Base-by-base conservation (phyloP, 2,329 filamentous ascomycete species). In the Aspergillus alliaceus region DNA sequence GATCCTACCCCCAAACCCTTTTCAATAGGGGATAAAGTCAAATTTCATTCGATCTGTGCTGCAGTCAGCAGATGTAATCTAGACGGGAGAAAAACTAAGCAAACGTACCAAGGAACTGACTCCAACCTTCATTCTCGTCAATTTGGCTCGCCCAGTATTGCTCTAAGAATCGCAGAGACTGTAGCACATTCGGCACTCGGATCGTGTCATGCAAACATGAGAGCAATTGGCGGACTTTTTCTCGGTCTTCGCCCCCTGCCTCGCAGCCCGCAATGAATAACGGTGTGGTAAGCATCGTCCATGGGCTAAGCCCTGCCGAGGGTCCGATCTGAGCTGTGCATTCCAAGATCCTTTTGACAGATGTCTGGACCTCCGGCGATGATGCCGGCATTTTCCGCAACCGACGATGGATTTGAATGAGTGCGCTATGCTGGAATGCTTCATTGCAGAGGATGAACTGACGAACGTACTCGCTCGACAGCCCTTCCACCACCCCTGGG, bases 191-290 rank as follows among this genome's bases (percentile, higher is more conserved):
- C 29, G 75, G 74, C 7, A 77, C 72, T 6, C 73, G 71, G 49
- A 77, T 73, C 9, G 72, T 75, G 47, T 75, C 68, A 52, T 77
- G 72, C 46, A 77, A 63, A 27, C 67, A 68, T 0, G 65, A 61
- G 6, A 77, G 60, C 22, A 77, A 50, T 22, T 63, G 60, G 32
- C 68, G 65, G 14, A 77, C 70, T 11, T 64, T 66, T 31, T 68
- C 68, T 7, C 73, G 68, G 55, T 77, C 74, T 31, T 73, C 63
- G 2, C 68, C 73, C 6, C 69, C 62, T 18, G 75, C 75, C 51
- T 77, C 75, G 47, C 75, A 77, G 3, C 76, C 76, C 7, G 75
- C 76, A 44, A 76, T 77, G 54, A 78, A 78, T 6, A 78, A 59
- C 6, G 76, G 75, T 6, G 76, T 78, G 20, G 76, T 77, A 15